phyloP scores from a whole-genome alignment of 495 filamentous ascomycete species.

The Penicillium cataractarum region DNA sequence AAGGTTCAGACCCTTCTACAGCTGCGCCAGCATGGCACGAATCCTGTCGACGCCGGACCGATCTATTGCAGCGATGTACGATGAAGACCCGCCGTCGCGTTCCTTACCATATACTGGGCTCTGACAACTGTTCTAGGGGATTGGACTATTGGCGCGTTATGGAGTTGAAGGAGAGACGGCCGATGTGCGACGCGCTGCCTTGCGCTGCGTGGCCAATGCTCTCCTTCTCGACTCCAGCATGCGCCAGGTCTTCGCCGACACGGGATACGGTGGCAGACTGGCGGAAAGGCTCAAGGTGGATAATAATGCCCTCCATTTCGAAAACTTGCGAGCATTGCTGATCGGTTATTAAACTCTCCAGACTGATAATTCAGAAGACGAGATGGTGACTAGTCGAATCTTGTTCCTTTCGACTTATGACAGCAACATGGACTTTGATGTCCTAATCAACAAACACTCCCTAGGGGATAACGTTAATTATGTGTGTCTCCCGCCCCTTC shows the following conservation, averaged over 20 bases:
- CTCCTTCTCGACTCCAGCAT: conserved; percentile 71
- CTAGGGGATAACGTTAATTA: conserved; percentile 71
- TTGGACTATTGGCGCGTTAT: conserved; percentile 70
- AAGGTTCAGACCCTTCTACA: conserved; percentile 66
- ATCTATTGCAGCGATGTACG: conserved; percentile 78
- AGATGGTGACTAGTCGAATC: conserved; percentile 83
- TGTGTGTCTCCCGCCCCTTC: conserved; percentile 36
- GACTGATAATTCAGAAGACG: conserved; percentile 79
- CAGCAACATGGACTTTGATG: conserved; percentile 68
- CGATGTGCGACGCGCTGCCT: conserved; percentile 71
- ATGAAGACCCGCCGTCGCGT: not conserved
- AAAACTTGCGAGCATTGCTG: not conserved
- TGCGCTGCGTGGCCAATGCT: conserved; percentile 87
- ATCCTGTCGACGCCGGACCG: conserved; percentile 68
- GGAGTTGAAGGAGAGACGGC: conserved; percentile 65
- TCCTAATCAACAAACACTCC: conserved; percentile 68
- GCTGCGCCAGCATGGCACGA: conserved; percentile 78
- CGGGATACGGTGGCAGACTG: conserved; percentile 71
- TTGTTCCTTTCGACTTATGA: conserved; percentile 86
- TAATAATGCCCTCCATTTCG: not conserved
- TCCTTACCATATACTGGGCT: conserved; percentile 4
- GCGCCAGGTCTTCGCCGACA: conserved; percentile 79
- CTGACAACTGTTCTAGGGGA: conserved; percentile 61
- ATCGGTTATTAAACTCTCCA: conserved; percentile 19
- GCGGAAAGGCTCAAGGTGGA: conserved; percentile 70